Conservation (phyloP, 2,329 filamentous ascomycete genomes). For the Aspergillus transmontanensis region DNA sequence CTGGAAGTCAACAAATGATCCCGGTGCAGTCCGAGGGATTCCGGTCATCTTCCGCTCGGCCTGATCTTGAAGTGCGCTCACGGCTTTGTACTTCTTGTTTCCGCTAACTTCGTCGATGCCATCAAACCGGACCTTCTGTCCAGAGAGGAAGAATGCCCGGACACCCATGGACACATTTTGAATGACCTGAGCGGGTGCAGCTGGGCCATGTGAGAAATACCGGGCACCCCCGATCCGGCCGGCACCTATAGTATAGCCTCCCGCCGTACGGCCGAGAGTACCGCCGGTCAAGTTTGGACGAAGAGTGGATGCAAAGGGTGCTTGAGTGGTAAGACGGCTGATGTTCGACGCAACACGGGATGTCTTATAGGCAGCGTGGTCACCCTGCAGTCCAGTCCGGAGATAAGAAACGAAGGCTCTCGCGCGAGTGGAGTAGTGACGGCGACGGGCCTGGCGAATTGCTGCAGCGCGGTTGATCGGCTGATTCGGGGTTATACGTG, state of each 20-base stretch:
- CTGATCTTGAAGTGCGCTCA: conserved; percentile 75
- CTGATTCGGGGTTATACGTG: conserved; percentile 58
- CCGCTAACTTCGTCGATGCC: conserved; percentile 69
- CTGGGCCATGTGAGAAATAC: conserved; percentile 88
- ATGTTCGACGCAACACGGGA: conserved; percentile 60
- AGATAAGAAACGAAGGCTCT: conserved; percentile 55
- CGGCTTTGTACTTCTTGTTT: conserved; percentile 75
- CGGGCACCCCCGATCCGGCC: conserved; percentile 71
- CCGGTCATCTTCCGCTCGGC: conserved; percentile 67
- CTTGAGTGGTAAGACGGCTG: conserved; percentile 68
- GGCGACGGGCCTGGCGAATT: conserved; percentile 65
- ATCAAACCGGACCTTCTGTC: conserved; percentile 84
- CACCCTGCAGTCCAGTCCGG: conserved; percentile 45
- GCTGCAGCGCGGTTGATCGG: conserved; percentile 63
- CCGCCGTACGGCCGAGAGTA: conserved; percentile 78
- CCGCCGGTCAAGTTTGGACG: conserved; percentile 92
- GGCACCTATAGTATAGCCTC: conserved; percentile 79
- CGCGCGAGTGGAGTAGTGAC: conserved; percentile 63
- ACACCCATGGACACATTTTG: conserved; percentile 94
- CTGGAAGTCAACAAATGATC: conserved; percentile 85
- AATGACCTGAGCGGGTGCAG: conserved; percentile 83
- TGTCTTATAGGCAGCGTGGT: conserved; percentile 56
- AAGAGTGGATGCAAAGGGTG: conserved; percentile 85
- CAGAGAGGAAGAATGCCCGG: conserved; percentile 88
- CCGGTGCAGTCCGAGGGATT: conserved; percentile 58